Conservation (phyloP, 129 eudicot species). For the Apium graveolens region DNA sequence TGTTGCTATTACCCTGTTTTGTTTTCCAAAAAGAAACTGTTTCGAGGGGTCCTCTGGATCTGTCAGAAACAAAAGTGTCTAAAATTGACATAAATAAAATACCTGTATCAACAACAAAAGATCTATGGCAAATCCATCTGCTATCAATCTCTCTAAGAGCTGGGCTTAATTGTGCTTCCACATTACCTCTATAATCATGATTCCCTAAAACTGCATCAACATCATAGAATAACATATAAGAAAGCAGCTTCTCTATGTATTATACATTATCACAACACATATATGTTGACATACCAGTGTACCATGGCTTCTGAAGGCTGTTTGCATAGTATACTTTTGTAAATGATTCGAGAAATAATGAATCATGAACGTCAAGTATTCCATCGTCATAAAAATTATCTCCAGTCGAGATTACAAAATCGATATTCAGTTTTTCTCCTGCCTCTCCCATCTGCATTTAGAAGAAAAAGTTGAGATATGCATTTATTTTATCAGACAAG, state of each 20-base stretch:
- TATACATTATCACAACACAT: neutral
- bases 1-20: too few relatives aligned
- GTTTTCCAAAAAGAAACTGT: too few relatives aligned
- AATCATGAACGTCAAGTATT: slow-evolving; percentile 40
- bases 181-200: slow-evolving; percentile 66
- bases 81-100: neutral
- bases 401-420: slow-evolving; percentile 75
- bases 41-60: too few relatives aligned
- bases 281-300: slow-evolving; percentile 24
- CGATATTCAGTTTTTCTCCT: slow-evolving; percentile 50
- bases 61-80: neutral
- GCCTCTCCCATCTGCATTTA: slow-evolving; percentile 63
- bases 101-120: slow-evolving; percentile 50
- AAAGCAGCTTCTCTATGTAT: neutral
- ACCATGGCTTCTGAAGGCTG: slow-evolving; percentile 73
- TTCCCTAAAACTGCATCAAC: slow-evolving; percentile 48
- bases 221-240: neutral
- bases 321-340: slow-evolving; percentile 41
- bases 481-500: neutral
- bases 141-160: slow-evolving; percentile 39
- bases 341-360: slow-evolving; percentile 42
- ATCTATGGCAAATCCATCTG: slow-evolving; percentile 60
- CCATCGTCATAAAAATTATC: slow-evolving; percentile 69
- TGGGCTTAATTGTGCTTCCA: slow-evolving; percentile 49
- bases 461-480: neutral